Percentiles rank a stretch among this genome's conserved stretches.
Conservation (phyloP, 768 basidiomycete species). For the Trametes cubensis region DNA sequence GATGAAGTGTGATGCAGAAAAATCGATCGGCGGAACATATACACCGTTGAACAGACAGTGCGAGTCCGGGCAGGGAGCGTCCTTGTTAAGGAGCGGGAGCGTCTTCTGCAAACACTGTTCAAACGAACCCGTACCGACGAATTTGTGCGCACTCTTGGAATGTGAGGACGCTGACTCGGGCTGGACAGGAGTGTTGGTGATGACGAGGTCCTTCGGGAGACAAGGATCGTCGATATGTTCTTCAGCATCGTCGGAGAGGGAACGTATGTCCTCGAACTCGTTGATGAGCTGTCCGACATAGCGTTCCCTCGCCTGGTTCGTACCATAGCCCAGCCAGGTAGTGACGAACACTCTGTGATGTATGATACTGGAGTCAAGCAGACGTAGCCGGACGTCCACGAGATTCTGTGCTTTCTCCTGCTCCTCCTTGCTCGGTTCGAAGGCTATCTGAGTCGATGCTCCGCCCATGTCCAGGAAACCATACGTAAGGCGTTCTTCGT, state of each 20-base stretch:
- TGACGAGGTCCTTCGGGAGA: constrained; percentile 73
- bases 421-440: constrained; percentile 74
- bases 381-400: constrained; percentile 77
- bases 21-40: constrained; percentile 92
- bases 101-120: constrained; percentile 76
- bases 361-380: constrained; percentile 85
- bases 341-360: constrained; percentile 95
- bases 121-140: constrained; percentile 90
- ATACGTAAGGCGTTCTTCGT: constrained; percentile 76
- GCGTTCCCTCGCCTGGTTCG: constrained; percentile 93
- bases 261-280: constrained; percentile 51
- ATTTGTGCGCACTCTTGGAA: constrained; percentile 54
- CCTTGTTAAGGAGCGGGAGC: constrained; percentile 80
- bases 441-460: constrained; percentile 98
- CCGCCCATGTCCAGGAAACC: constrained; percentile 99
- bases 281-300: constrained; percentile 75
- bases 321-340: constrained; percentile 98
- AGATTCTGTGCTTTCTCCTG: constrained; percentile 62
- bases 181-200: constrained; percentile 58
- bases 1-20: constrained; percentile 90
- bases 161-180: constrained; percentile 43
- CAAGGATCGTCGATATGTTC: constrained; percentile 82
- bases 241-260: constrained; percentile 21
- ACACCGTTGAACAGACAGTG: constrained; percentile 96
- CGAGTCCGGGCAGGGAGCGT: constrained; percentile 75